Evolutionary conservation across 169 alveolate genomes (phyloP), one percentile per base, ranked within the genome.

Genomic region (Cryptosporidium viatorum): DNA sequence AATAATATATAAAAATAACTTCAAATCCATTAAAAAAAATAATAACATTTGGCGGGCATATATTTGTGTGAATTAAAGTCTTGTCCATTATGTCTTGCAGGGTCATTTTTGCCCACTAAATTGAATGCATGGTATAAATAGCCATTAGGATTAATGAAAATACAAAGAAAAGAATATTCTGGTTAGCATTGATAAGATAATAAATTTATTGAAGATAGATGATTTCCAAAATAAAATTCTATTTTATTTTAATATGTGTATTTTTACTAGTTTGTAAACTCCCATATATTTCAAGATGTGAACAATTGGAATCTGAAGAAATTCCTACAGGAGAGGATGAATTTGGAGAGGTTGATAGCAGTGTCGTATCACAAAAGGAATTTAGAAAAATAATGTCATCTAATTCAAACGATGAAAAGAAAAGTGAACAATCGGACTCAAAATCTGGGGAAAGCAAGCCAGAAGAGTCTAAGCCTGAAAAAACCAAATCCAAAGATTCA

Each of bases 41-140:
- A 3, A 39, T 5, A 33, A 69, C 39, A 9, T 71, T 65, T 51
- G 85, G 70, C 85, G 85, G 70, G 67, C 67, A 71, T 33, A n/a
- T 21, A 29, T 18, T 73, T 73, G 86, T 73, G 86, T 73, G 86
- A 55, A 55, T 39, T 45, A 73, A 52, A 73, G 70, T 50, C 58
- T 73, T 51, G 70, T 73, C 86, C 86, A 35, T 73, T 37, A 73
- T 73, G 86, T 73, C 86, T 73, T 50, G 8, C 50, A 52, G 18
- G 59, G 69, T 55, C 69, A 52, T 33, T 41, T 33, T 59, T 73
- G 86, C 86, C 86, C 86, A 73, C 86, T 73, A 73, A 62, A 26
- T 31, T 23, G 23, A 65, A 65, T n/a, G 23, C 35, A 52, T 73
- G 86, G 71, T 52, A 55, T 55, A 55, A 26, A 55, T n/a, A 48